A percentile compares a stretch with the other conserved stretches of the same genome.
These are phyloP conservation scores for Neurospora sp. DNA, from an alignment of 2,329 filamentous ascomycete species.

Conservation along the genomic window DNA sequence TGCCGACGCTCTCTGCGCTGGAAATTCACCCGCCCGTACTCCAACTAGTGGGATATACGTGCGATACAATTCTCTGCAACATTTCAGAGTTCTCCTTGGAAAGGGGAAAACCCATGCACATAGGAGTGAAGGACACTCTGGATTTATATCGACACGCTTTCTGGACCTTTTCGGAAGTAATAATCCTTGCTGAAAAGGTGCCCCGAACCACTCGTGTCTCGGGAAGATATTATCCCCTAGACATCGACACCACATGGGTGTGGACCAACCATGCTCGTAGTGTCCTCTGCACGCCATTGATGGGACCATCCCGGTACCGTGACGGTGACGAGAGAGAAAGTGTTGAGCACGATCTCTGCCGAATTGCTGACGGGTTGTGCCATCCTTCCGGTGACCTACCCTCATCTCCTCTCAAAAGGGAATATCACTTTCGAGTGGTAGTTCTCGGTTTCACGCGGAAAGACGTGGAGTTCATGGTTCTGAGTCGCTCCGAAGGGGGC, in stretches of 20 bases:
- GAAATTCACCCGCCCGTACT: not conserved
- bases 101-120: not conserved
- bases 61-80: not conserved
- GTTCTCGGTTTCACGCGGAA: not conserved
- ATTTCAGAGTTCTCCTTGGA: rapidly evolving
- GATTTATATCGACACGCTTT: not conserved
- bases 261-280: not conserved
- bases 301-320: not conserved
- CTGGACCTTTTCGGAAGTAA: no score
- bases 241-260: not conserved
- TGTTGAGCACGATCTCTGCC: not conserved
- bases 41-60: not conserved
- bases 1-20: not conserved
- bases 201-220: no score
- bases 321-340: not conserved
- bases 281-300: not conserved
- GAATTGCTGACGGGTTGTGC: not conserved
- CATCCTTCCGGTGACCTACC: not conserved
- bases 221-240: no score
- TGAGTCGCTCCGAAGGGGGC: not conserved
- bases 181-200: no score
- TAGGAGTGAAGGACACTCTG: rapidly evolving
- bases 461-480: not conserved
- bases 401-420: not conserved
- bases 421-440: not conserved